Evolutionary conservation across 768 basidiomycete species (phyloP).

Genomic region (Phanerochaete sordida): DNA sequence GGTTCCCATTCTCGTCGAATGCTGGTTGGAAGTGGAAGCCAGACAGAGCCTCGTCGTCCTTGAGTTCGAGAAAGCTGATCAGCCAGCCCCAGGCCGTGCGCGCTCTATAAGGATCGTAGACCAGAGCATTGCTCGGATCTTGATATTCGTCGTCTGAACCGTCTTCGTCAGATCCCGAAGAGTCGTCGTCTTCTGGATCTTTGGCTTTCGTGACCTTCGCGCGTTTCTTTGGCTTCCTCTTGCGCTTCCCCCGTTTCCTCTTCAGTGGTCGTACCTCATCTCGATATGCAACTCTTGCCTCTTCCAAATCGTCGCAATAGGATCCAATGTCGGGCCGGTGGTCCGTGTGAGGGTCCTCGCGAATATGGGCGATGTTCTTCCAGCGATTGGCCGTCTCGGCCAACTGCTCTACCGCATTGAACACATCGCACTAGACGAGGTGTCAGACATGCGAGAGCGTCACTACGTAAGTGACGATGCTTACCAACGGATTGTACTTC

Average conservation of each 20-base stretch:
- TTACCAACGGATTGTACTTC: background rate
- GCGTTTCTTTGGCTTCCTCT: background rate
- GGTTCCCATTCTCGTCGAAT: background rate
- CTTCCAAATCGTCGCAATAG: background rate
- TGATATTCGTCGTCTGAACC: too few relatives aligned
- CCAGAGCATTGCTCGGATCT: too few relatives aligned
- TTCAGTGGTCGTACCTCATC: background rate
- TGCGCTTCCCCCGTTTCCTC: background rate
- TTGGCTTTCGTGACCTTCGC: too few relatives aligned
- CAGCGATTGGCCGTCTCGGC: background rate
- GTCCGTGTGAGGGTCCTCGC: background rate
- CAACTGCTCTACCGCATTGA: background rate
- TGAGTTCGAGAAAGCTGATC: background rate
- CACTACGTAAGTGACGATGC: too few relatives aligned
- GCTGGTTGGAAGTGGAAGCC: background rate
- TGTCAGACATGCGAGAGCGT: too few relatives aligned
- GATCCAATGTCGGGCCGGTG: background rate
- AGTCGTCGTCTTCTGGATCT: too few relatives aligned
- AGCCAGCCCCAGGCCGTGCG: background rate
- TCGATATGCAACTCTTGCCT: background rate
- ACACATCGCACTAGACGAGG: background rate
- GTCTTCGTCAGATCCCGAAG: too few relatives aligned
- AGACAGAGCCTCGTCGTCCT: background rate
- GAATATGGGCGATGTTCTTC: background rate
- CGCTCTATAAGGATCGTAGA: too few relatives aligned